These are phyloP conservation scores for Paramecium primaurelia DNA, from an alignment of 73 alveolate genomes.

Conservation along the genomic window DNA sequence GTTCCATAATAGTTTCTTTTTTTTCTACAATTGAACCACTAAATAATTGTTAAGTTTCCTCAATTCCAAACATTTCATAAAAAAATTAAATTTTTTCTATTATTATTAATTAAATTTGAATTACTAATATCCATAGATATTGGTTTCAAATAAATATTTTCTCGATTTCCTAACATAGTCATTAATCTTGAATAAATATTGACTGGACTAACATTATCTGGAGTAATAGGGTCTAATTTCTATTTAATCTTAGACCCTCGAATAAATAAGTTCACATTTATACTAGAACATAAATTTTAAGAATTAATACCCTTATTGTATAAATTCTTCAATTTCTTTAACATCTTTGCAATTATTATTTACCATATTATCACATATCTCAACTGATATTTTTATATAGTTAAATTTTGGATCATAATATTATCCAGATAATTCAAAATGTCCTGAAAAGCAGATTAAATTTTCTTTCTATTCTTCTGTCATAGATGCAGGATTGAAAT, in stretches of 20 bases:
- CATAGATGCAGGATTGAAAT: neutral
- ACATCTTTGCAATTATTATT: neutral
- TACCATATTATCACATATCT: neutral
- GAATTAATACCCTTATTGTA: neutral
- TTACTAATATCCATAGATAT: neutral
- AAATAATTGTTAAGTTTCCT: neutral
- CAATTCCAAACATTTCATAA: neutral
- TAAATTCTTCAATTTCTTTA: neutral
- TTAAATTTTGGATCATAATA: neutral
- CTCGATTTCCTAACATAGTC: neutral
- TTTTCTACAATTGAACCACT: neutral
- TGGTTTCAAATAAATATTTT: neutral
- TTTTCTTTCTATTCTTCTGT: neutral
- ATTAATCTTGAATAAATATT: neutral
- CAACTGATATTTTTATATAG: neutral
- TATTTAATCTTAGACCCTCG: neutral
- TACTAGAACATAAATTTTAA: neutral
- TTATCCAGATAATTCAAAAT: neutral
- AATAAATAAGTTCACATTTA: neutral
- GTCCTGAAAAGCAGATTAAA: neutral
- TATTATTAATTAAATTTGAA: neutral
- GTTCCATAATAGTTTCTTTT: neutral
- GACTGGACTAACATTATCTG: neutral
- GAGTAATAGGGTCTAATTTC: neutral
- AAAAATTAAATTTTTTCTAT: neutral